phyloP scores from a whole-genome alignment of 2,329 filamentous ascomycete species.

The Fusarium austroafricanum region DNA sequence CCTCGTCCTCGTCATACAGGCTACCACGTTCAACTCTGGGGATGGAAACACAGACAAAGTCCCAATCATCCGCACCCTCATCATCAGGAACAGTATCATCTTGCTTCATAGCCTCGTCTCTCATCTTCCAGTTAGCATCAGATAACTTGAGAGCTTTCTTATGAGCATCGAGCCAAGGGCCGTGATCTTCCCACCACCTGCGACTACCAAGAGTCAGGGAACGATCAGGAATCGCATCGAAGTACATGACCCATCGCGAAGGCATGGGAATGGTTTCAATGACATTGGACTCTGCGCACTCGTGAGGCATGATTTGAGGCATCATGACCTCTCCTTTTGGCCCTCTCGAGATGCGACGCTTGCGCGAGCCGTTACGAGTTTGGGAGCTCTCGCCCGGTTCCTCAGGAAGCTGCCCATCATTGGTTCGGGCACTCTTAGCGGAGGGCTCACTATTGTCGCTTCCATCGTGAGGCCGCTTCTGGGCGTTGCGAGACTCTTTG shows the following conservation, averaged over 20 bases:
- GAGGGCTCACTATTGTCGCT: not conserved
- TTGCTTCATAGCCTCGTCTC: conserved; percentile 32
- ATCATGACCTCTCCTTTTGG: conserved; percentile 35
- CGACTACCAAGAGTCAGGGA: conserved; percentile 28
- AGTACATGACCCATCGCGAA: conserved; percentile 9
- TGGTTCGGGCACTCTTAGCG: conserved; percentile 10
- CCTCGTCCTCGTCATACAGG: not conserved
- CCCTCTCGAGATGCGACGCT: conserved; percentile 13
- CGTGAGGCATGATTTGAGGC: conserved; percentile 26
- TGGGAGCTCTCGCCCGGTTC: not conserved
- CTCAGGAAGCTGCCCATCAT: not conserved
- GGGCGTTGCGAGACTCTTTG: not conserved
- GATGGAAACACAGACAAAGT: conserved; percentile 34
- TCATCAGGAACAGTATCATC: conserved; percentile 14
- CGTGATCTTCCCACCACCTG: conserved; percentile 40
- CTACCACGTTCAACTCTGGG: not conserved
- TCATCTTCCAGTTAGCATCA: conserved; percentile 35
- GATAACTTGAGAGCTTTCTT: conserved; percentile 33
- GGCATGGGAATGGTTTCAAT: conserved; percentile 30
- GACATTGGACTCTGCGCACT: conserved; percentile 14
- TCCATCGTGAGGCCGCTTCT: conserved; percentile 2
- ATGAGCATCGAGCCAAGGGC: conserved; percentile 32
- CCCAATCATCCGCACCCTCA: conserved; percentile 36
- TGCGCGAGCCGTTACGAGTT: not conserved
- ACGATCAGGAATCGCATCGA: conserved; percentile 36